Evolutionary conservation across 179 eudicot genomes (phyloP), one percentile per base, ranked within the genome.

Genomic region (Vitellaria paradoxa): DNA sequence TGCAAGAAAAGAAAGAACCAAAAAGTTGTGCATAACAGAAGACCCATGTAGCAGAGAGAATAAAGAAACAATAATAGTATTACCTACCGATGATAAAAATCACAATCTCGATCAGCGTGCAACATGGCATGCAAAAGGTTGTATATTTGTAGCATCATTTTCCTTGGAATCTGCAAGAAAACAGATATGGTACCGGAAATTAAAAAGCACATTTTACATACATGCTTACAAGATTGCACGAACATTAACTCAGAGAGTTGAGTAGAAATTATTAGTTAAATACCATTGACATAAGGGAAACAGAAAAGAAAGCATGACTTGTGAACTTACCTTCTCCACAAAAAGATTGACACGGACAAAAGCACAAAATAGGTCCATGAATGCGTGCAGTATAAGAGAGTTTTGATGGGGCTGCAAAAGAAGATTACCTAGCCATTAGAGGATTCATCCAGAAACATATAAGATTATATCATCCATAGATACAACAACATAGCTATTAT

Each of bases 361-460:
- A 65, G 99, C 87, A 79, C 99, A 96, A 86, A 96, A 96, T 52
- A 96, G 98, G 85, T 93, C 98, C 99, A 96, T 96, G 87, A 96
- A 96, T 23, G 96, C 97, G 59, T 96, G 98, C 75, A 96, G 88
- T 83, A 96, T 93, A 76, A 93, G 94, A 65, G 94, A 91, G 81
- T 96, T 96, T 81, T 96, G 99, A 84, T 96, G 99, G 70, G 99
- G 99, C 99, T 96, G 97, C 96, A 88, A 81, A 76, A 74, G 46
- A 81, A 86, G 78, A 68, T 66, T 14, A 65, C 73, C 67, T 62
- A 78, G 69, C 62, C 72, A 78, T 89, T 82, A 88, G 82, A 82
- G 47, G 73, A 78, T 60, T 57, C 70, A 81, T 78, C 59, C 7
- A 63, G 65, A 79, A 50, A 46, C 47, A 49, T 9, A 71, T 46